These are phyloP conservation scores for Amaranthus palmeri DNA, from an alignment of 148 eudicot species.

Conservation along the genomic window DNA sequence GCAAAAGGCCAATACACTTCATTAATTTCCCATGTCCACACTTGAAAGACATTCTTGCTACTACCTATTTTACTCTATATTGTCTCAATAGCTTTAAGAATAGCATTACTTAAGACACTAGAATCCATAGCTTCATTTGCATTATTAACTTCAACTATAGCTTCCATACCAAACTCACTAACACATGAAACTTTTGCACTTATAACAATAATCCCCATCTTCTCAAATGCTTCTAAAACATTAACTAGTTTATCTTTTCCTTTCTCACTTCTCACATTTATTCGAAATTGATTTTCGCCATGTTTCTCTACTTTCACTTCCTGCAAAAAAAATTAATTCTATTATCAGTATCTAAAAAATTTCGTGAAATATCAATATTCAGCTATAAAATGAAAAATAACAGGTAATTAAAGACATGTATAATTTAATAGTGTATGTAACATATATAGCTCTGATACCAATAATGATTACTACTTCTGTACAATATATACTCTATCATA, in stretches of 20 bases:
- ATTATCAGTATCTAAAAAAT: neutral
- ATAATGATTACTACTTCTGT: too few species aligned
- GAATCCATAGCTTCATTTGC: constrained; percentile 25
- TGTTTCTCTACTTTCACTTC: constrained; percentile 44
- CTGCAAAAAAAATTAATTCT: constrained; percentile 18
- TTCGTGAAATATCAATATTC: neutral
- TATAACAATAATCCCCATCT: constrained; percentile 34
- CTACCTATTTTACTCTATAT: neutral
- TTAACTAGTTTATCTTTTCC: constrained; percentile 33
- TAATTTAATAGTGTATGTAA: too few species aligned
- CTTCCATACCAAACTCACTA: constrained; percentile 40
- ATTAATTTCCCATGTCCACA: neutral
- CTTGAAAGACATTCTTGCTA: constrained; percentile 1
- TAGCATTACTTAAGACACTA: constrained; percentile 24
- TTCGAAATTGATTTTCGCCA: constrained; percentile 13
- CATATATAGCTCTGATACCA: too few species aligned
- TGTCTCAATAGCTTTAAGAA: constrained; percentile 27
- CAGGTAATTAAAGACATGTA: too few species aligned
- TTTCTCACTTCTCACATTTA: constrained; percentile 38
- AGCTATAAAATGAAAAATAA: too few species aligned
- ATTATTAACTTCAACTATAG: constrained; percentile 29
- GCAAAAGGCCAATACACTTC: too few species aligned
- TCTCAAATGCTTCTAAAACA: constrained; percentile 47
- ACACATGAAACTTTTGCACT: constrained; percentile 39
- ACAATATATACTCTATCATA: too few species aligned